These are phyloP conservation scores for Phialocephala sp. DNA, from an alignment of 2,329 filamentous ascomycete genomes.

Conservation along the genomic window DNA sequence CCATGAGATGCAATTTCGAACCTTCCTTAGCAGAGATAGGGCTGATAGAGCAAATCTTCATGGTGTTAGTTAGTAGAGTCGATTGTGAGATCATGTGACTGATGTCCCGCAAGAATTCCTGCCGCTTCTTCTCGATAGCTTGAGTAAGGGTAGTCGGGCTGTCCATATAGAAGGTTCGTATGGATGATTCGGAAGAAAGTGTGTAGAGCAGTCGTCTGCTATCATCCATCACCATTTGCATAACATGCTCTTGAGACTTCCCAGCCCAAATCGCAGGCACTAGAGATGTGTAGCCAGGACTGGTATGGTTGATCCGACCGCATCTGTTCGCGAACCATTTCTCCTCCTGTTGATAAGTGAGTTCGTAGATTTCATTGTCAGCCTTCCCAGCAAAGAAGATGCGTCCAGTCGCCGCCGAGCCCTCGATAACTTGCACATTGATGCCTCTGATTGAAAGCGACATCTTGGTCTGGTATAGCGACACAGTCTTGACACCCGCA, in stretches of 20 bases:
- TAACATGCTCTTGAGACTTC: slow-evolving; percentile 66
- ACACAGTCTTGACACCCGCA: slow-evolving; percentile 73
- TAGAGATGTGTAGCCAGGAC: slow-evolving; percentile 71
- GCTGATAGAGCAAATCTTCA: slow-evolving; percentile 82
- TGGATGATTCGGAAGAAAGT: slow-evolving; percentile 84
- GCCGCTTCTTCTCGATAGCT: slow-evolving; percentile 66
- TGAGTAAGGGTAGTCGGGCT: slow-evolving; percentile 63
- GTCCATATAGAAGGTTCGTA: slow-evolving; percentile 90
- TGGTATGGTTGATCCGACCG: slow-evolving; percentile 87
- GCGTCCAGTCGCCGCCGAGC: slow-evolving; percentile 78
- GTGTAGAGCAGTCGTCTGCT: slow-evolving; percentile 89
- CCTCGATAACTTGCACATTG: slow-evolving; percentile 78
- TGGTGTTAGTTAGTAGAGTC: slow-evolving; percentile 70
- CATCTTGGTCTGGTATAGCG: slow-evolving; percentile 90
- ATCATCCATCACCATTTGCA: slow-evolving; percentile 87
- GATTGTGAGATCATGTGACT: slow-evolving; percentile 84
- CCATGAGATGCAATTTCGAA: slow-evolving; percentile 85
- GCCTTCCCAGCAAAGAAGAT: slow-evolving; percentile 88
- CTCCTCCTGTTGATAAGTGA: slow-evolving; percentile 96
- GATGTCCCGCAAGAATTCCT: slow-evolving; percentile 72
- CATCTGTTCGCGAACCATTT: slow-evolving; percentile 93
- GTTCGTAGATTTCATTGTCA: slow-evolving; percentile 89
- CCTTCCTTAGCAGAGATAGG: slow-evolving; percentile 82
- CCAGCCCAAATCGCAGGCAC: slow-evolving; percentile 61
- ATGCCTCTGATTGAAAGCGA: slow-evolving; percentile 75